Conservation (phyloP, 2,329 filamentous ascomycete species). For the Trichoderma afroharzianum region DNA sequence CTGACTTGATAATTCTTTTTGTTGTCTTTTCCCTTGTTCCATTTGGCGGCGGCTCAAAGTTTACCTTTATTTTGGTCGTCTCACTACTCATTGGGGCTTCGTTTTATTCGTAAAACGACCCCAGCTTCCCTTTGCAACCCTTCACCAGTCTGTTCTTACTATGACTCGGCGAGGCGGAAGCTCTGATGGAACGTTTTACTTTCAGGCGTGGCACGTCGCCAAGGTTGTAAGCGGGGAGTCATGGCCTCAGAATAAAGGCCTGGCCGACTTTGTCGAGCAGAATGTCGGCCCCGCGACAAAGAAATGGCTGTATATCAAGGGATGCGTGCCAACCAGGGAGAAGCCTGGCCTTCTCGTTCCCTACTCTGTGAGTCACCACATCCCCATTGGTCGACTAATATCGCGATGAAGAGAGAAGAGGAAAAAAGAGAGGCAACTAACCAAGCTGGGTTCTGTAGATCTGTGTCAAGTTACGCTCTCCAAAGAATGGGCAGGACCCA, state of each 20-base stretch:
- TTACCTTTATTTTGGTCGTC: not conserved
- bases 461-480: conserved; percentile 13
- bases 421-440: not conserved
- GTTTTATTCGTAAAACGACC: conserved; percentile 2
- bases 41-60: not conserved
- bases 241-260: conserved; percentile 13
- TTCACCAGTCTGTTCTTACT: not conserved
- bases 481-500: conserved; percentile 15
- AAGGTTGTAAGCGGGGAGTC: conserved; percentile 14
- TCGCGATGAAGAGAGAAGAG: not conserved
- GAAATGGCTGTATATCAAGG: conserved; percentile 17
- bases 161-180: conserved; percentile 15
- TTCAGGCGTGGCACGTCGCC: conserved; percentile 17
- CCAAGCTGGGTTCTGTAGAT: not conserved
- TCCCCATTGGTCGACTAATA: not conserved
- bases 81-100: not conserved
- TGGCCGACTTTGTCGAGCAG: conserved; percentile 19
- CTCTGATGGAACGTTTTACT: conserved; percentile 17
- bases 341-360: conserved; percentile 10
- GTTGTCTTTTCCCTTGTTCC: not conserved
- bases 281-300: conserved; percentile 5
- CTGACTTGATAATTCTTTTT: not conserved
- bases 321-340: conserved; percentile 15
- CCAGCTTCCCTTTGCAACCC: not conserved
- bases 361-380: conserved; percentile 11